These are phyloP conservation scores for Didymella exigua DNA, from an alignment of 2,329 filamentous ascomycete species.

Conservation along the genomic window DNA sequence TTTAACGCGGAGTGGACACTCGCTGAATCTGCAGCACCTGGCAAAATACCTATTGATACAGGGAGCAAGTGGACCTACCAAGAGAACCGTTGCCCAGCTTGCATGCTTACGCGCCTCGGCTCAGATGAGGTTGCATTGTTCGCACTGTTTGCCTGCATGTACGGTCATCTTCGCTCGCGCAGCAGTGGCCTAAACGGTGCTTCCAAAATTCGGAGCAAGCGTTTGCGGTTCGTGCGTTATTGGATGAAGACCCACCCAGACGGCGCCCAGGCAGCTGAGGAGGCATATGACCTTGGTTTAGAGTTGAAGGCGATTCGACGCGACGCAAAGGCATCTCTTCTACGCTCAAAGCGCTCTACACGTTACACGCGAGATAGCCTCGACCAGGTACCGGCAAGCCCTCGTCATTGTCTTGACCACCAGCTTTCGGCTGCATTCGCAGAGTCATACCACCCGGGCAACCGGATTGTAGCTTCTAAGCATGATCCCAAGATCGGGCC, in stretches of 20 bases:
- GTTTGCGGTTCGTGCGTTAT: constrained; percentile 32
- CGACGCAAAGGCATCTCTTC: constrained; percentile 3
- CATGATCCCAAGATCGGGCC: background rate
- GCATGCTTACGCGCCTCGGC: constrained; percentile 40
- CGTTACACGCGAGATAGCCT: background rate
- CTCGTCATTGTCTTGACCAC: background rate
- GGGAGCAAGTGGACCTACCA: constrained; percentile 31
- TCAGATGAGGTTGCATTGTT: constrained; percentile 28
- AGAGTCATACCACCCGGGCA: background rate
- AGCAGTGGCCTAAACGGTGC: constrained; percentile 12
- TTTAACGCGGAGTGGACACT: constrained; percentile 27
- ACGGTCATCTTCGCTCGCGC: constrained; percentile 20
- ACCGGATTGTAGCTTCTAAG: background rate
- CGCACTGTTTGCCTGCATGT: constrained; percentile 37
- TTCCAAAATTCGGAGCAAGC: constrained; percentile 23
- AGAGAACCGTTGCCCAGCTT: constrained; percentile 33
- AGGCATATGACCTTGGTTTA: constrained; percentile 31
- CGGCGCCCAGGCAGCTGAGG: constrained; percentile 14
- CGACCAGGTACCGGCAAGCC: background rate
- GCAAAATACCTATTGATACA: constrained; percentile 21
- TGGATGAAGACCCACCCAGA: constrained; percentile 25
- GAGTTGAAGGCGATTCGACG: constrained; percentile 23
- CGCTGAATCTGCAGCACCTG: constrained; percentile 21
- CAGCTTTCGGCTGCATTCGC: background rate
- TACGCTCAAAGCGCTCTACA: background rate